Base-by-base conservation (phyloP, 164 flowering plant species). In the Sedum album region DNA sequence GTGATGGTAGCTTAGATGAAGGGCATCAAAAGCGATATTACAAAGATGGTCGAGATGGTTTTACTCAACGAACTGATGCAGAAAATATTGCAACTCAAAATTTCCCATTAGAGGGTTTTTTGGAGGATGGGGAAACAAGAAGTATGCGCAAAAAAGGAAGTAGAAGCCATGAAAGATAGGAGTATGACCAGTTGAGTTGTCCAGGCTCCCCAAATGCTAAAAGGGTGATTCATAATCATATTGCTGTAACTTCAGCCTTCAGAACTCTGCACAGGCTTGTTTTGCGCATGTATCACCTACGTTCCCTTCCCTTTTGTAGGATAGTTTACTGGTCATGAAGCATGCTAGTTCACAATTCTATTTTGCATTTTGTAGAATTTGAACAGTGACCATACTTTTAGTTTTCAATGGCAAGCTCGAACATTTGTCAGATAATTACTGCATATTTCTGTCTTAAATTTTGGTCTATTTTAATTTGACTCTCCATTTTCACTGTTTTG, bases 21-120 rank as follows among this genome's bases (percentile, higher is more conserved):
- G 44, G 60, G 38, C 73, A 64, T 17, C 71, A 67, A 23, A 72
- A 61, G 28, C 69, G 76, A 53, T 75, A 66, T 65, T 72, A 68
- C 10, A 36, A 57, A 51, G 73, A 64, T 71, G 73, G 70, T 15
- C 71, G 20, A 51, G 73, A 64, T 71, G 73, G 70, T 15, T 73
- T 25, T 20, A 53, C 62, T 44, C 67, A 70, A 36, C 68, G 69
- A 57, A 71, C 46, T 33, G 77, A 71, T 38, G 36, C 60, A 49
- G 73, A 61, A 36, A 21, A 65, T 38, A 39, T 51, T 68, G 67
- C 68, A 60, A 55, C 51, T 10, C 71, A 51, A 5, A 65, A 69
- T 36, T 9, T 60, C 25, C 70, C 6, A 36, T 33, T 55, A 25
- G 71, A 72, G 42, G 41, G 25, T 33, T 51, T 51, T 51, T 51